Evolutionary conservation across 2,329 filamentous ascomycete species (phyloP), one percentile per base, ranked within the genome.

Genomic region (Aureobasidium sp.): DNA sequence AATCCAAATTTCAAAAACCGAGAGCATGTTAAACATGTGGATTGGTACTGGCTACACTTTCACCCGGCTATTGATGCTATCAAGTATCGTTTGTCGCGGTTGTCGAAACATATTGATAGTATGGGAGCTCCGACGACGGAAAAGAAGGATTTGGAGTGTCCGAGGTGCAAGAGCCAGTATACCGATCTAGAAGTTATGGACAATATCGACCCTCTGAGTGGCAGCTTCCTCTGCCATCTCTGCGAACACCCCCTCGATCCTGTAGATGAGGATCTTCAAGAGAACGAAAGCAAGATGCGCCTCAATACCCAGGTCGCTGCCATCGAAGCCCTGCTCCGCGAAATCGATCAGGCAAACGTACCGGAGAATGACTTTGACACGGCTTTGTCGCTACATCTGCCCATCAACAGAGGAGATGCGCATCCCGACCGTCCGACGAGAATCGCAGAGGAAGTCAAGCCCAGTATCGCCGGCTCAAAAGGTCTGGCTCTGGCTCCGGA

Each of bases 11-110:
- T 68, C 32, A 73, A 73, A 50, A 71, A 74, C 61, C 67, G 73
- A n/a, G 56, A 72, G 27, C 70, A 68, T 34, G 67, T 60, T 17
- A 60, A 60, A 13, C 57, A 71, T 72, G 85, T 90, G 69, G 96
- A 93, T 65, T 99, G 96, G 81, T 99, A 96, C 78, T 99, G 90
- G 76, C 93, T 99, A 73, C 92, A 97, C 73, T 95, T 95, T 71
- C 90, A 94, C 64, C 89, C 90, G 63, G 91, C 93, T 39, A 91
- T 99, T 70, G 94, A 99, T 76, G 91, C 90, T 53, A 95, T 96
- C 77, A 99, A 99, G 75, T 99, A 89, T 83, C 88, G 90, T 65
- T 86, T 96, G 57, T 92, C 93, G 72, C 88, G 87, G 62, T 85
- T 97, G 68, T 91, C 92, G 67, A 92, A 93, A 73, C 86, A 88